Percentiles rank a stretch among this genome's conserved stretches.
These are phyloP conservation scores for Saccharomyces hybrid DNA, from an alignment of 1,139 yeast species.

Conservation along the genomic window DNA sequence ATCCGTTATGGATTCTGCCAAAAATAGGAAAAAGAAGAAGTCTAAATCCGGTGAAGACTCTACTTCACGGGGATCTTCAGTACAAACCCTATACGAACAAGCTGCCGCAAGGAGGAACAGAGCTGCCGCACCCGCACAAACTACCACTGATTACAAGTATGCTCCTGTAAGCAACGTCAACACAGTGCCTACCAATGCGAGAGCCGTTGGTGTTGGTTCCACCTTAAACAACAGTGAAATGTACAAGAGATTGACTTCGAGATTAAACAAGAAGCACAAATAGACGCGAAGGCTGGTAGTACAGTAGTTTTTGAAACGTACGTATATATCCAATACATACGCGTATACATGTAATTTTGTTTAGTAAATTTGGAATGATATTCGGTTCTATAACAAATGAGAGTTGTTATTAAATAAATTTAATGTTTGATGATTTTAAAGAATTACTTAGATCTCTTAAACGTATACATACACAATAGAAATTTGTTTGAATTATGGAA, in stretches of 20 bases:
- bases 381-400: background rate
- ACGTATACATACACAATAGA: background rate
- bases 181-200: slow-evolving; percentile 29
- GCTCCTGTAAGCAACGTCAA: slow-evolving; percentile 70
- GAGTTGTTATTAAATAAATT: background rate
- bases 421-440: background rate
- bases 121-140: slow-evolving; percentile 88
- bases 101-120: slow-evolving; percentile 88
- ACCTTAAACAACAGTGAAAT: slow-evolving; percentile 59
- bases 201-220: slow-evolving; percentile 44
- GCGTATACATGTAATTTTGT: background rate
- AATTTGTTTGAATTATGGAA: background rate
- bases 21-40: slow-evolving; percentile 25
- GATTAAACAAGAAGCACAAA: slow-evolving; percentile 28
- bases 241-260: slow-evolving; percentile 53
- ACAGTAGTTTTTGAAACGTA: background rate
- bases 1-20: slow-evolving; percentile 27
- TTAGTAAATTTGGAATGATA: background rate
- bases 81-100: slow-evolving; percentile 58
- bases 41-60: slow-evolving; percentile 35
- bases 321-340: background rate
- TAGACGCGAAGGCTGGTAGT: background rate
- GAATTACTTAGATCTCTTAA: background rate
- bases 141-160: slow-evolving; percentile 80
- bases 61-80: slow-evolving; percentile 17